A percentile compares a stretch with the other conserved stretches of the same genome.
These are phyloP conservation scores for Agrostemma githago DNA, from an alignment of 148 eudicot genomes.

Conservation along the genomic window DNA sequence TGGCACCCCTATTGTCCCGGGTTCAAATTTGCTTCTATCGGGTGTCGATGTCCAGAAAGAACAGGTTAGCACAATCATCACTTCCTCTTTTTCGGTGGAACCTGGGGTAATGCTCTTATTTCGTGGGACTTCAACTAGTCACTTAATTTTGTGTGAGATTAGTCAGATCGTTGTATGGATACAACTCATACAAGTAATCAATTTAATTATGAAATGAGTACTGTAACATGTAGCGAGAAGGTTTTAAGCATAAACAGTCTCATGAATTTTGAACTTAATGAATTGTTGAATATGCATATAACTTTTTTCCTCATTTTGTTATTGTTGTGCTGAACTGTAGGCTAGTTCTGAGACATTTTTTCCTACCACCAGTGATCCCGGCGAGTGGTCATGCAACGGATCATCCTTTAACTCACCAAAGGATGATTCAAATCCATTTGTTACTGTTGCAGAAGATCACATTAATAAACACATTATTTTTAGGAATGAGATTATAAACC, in stretches of 20 bases:
- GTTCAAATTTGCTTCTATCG: constrained; percentile 24
- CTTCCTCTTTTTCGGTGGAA: constrained; percentile 19
- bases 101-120: constrained; percentile 26
- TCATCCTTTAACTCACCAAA: constrained; percentile 16
- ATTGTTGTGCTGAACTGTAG: constrained; percentile 17
- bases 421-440: constrained; percentile 12
- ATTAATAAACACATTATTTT: constrained; percentile 20
- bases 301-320: constrained; percentile 1
- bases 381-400: constrained; percentile 14
- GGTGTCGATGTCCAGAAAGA: constrained; percentile 20
- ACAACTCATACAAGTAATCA: background rate
- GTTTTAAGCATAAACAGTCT: background rate
- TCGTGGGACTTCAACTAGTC: background rate
- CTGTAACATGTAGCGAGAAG: background rate
- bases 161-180: background rate
- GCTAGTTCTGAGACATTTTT: constrained; percentile 19
- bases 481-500: constrained; percentile 12
- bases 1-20: constrained; percentile 24
- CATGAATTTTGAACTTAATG: background rate
- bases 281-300: background rate
- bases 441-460: constrained; percentile 4
- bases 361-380: constrained; percentile 22
- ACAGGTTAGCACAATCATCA: constrained; percentile 7
- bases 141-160: background rate
- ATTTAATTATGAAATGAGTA: background rate